Conservation (phyloP, 192 early-diverging fungal genomes). For the Backusella tuberculispora region DNA sequence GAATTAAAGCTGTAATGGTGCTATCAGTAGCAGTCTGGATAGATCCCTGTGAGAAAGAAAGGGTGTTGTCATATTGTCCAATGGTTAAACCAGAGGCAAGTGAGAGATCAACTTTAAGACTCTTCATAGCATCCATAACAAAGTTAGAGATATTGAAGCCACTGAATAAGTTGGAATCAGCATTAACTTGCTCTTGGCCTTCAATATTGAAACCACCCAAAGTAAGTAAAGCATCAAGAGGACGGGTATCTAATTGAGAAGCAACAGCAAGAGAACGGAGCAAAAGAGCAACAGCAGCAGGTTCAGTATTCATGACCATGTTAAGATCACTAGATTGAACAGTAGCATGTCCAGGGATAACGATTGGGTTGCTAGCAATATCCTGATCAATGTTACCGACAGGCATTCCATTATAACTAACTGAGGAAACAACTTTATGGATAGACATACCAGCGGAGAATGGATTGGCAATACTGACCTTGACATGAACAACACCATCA, state of each 20-base stretch:
- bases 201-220: constrained; percentile 45
- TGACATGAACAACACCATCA: constrained; percentile 48
- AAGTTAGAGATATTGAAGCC: constrained; percentile 53
- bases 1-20: constrained; percentile 49
- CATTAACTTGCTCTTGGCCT: constrained; percentile 33
- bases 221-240: constrained; percentile 51
- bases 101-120: constrained; percentile 51
- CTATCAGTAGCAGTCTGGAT: constrained; percentile 50
- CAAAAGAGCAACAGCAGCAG: constrained; percentile 50
- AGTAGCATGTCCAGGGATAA: constrained; percentile 44
- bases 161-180: constrained; percentile 39
- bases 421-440: constrained; percentile 48
- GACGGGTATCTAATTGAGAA: constrained; percentile 48
- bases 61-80: constrained; percentile 51
- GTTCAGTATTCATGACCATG: constrained; percentile 55
- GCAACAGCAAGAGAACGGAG: constrained; percentile 48
- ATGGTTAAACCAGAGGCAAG: constrained; percentile 47
- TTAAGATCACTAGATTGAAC: constrained; percentile 35
- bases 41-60: constrained; percentile 42
- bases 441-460: constrained; percentile 54
- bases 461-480: constrained; percentile 56
- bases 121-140: constrained; percentile 48
- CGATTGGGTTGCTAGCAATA: constrained; percentile 45
- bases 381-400: constrained; percentile 54
- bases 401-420: constrained; percentile 44